Evolutionary conservation across 257 asterid species (phyloP), one percentile per base, ranked within the genome.

Genomic region (Ligustrum vulgare): DNA sequence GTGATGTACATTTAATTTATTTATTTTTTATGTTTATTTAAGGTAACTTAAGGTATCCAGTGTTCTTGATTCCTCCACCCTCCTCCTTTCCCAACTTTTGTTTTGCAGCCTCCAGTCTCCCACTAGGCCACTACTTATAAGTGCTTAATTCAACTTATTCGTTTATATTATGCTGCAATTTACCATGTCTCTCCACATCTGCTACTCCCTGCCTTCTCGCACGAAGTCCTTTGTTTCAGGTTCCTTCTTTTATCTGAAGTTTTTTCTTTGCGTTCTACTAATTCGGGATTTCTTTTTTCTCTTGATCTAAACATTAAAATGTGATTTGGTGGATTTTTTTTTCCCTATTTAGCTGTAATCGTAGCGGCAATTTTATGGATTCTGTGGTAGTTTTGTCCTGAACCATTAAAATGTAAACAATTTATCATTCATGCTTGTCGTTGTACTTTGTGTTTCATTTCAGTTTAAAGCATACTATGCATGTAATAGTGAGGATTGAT

Each of bases 101-200:
- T 75, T 75, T 73, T 3, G 67, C 18, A 25, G 67, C 34, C 34
- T 23, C 9, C 28, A 23, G 35, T 7, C 37, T n/a, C 8, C n/a
- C n/a, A n/a, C n/a, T n/a, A n/a, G n/a, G n/a, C 73, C 28, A 22
- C 72, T 22, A 0, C 33, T 6, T 39, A 6, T 11, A 32, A 12
- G 49, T 39, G n/a, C n/a, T 69, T 41, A 13, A 35, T n/a, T 69
- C 6, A 41, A 3, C 16, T n/a, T 23, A 13, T 39, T 69, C 58
- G 2, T 9, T 22, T 35, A 5, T 37, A 16, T 68, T 68, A 11
- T 37, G 28, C 9, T 49, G 23, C 10, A 5, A 37, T 23, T 23
- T 32, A 62, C 79, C 74, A 84, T 82, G 89, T 66, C 83, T 70
- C 80, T 80, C 51, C 82, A 56, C 25, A 56, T 77, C 74, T 75